Conservation (phyloP, 768 basidiomycete genomes). For the Nidularia pulvinata region DNA sequence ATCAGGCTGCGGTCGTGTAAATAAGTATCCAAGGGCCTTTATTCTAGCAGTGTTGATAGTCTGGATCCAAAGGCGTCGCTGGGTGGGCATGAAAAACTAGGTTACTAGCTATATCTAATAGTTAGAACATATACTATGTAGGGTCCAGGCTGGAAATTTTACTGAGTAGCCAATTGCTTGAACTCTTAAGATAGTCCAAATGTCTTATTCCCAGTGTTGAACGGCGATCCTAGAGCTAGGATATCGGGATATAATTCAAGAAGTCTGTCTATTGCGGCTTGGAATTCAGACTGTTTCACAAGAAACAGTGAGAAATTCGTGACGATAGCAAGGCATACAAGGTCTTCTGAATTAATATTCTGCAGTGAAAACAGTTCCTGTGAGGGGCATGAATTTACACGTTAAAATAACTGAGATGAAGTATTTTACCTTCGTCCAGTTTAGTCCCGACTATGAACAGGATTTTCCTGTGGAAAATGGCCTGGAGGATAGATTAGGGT, state of each 20-base stretch:
- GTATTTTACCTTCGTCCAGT: slow-evolving; percentile 39
- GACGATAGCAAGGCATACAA: slow-evolving; percentile 13
- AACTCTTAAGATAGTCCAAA: slow-evolving; percentile 38
- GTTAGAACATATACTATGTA: neutral
- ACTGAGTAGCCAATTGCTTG: slow-evolving; percentile 32
- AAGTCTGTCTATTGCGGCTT: slow-evolving; percentile 13
- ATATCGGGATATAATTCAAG: slow-evolving; percentile 38
- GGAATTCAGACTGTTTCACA: slow-evolving; percentile 10
- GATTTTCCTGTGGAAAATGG: slow-evolving; percentile 27
- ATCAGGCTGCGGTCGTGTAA: slow-evolving; percentile 32
- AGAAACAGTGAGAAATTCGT: slow-evolving; percentile 21
- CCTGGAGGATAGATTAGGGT: slow-evolving; percentile 32
- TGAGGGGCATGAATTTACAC: neutral
- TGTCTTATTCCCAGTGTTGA: slow-evolving; percentile 38
- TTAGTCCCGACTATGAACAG: slow-evolving; percentile 44
- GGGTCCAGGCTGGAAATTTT: slow-evolving; percentile 18
- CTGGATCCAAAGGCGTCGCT: slow-evolving; percentile 35
- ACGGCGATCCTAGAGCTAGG: slow-evolving; percentile 41
- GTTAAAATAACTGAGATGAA: neutral
- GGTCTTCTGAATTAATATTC: slow-evolving; percentile 16
- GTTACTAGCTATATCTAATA: slow-evolving; percentile 15
- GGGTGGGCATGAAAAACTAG: slow-evolving; percentile 36
- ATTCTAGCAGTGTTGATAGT: slow-evolving; percentile 33
- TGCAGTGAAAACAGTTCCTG: slow-evolving; percentile 28
- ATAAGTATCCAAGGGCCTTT: slow-evolving; percentile 38